Evolutionary conservation across 345 rosid species (phyloP).

Genomic region (Combretum micranthum): DNA sequence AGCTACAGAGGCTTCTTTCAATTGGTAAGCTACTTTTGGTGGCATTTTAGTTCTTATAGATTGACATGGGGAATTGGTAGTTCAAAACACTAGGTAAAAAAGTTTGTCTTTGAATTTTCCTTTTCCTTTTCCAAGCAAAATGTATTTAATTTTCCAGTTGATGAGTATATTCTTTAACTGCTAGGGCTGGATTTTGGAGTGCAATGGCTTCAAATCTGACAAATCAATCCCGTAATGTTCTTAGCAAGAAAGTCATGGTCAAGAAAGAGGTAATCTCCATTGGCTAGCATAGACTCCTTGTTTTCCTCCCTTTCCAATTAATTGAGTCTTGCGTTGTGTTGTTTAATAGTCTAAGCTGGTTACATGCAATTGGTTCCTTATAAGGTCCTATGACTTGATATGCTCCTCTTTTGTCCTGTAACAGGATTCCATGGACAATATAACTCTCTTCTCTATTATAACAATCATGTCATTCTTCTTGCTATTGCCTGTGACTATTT

Average conservation of each 20-base stretch:
- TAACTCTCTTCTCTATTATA: constrained; percentile 45
- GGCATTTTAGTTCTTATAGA: background rate
- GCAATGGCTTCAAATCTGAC: constrained; percentile 35
- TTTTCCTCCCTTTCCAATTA: constrained; percentile 1
- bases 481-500: constrained; percentile 31
- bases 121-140: too few species aligned
- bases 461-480: constrained; percentile 42
- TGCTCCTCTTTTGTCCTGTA: background rate
- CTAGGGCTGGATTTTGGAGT: constrained; percentile 31
- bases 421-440: constrained; percentile 48
- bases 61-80: too few species aligned
- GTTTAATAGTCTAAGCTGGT: background rate
- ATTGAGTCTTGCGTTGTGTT: background rate
- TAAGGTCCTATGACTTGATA: constrained; percentile 3
- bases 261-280: constrained; percentile 34
- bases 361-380: background rate
- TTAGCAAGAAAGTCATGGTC: constrained; percentile 43
- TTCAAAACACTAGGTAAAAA: too few species aligned
- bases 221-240: constrained; percentile 33
- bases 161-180: background rate
- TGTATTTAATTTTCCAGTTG: too few species aligned
- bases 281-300: background rate
- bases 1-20: constrained; percentile 39
- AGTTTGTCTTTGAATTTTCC: too few species aligned
- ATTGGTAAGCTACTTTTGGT: constrained; percentile 25